Conservation (phyloP, 2,329 filamentous ascomycete genomes). For the Pyrenophora tritici-repentis region DNA sequence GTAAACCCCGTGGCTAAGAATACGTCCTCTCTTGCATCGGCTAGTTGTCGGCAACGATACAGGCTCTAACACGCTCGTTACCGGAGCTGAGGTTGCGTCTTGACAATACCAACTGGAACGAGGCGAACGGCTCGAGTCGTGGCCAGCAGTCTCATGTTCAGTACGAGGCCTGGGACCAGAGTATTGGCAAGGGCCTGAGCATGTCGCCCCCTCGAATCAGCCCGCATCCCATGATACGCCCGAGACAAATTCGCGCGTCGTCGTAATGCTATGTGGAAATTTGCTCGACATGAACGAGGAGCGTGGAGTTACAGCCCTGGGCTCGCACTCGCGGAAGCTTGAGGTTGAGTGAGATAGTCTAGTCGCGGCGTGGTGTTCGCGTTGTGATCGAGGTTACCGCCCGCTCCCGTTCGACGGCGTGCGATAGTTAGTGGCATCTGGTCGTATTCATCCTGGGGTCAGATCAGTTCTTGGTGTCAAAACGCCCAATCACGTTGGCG, state of each 20-base stretch:
- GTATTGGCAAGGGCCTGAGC: slow-evolving; percentile 13
- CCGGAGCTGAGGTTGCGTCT: not conserved
- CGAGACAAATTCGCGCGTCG: too few relatives aligned
- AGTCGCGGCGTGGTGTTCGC: slow-evolving; percentile 19
- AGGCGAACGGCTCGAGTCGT: not conserved
- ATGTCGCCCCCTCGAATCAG: slow-evolving; percentile 21
- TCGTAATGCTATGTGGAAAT: too few relatives aligned
- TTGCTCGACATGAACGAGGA: too few relatives aligned
- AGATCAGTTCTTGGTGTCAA: slow-evolving; percentile 28
- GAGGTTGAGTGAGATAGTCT: slow-evolving; percentile 7
- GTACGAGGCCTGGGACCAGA: slow-evolving; percentile 5
- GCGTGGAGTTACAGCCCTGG: too few relatives aligned
- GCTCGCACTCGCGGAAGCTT: not conserved
- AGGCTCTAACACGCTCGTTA: not conserved
- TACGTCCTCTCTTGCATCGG: slow-evolving; percentile 1
- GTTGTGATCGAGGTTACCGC: slow-evolving; percentile 32
- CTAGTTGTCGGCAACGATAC: not conserved
- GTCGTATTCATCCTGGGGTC: slow-evolving; percentile 34
- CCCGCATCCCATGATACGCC: not conserved
- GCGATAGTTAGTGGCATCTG: slow-evolving; percentile 33
- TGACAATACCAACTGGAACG: not conserved
- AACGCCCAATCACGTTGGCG: slow-evolving; percentile 5
- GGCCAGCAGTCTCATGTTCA: not conserved
- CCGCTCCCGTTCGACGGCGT: slow-evolving; percentile 40
- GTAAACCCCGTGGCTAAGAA: slow-evolving; percentile 20